These are phyloP conservation scores for Arachis hypogaea DNA, from an alignment of 306 rosid species.

Conservation along the genomic window DNA sequence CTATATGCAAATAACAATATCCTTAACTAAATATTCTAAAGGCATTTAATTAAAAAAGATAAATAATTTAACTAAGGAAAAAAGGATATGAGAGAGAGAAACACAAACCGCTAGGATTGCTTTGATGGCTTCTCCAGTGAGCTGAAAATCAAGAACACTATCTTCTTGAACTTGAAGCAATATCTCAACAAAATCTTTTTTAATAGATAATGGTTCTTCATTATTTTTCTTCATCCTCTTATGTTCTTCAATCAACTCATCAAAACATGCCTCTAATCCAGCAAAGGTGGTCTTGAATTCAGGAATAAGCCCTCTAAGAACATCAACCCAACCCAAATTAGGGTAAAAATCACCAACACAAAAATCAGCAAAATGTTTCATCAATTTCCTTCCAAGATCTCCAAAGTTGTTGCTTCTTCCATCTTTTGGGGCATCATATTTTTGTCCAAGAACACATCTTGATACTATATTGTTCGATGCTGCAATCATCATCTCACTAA, in stretches of 20 bases:
- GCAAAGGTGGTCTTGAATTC: constrained; percentile 16
- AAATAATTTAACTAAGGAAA: no score
- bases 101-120: constrained; percentile 26
- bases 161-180: constrained; percentile 43
- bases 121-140: constrained; percentile 31
- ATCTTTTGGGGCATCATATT: constrained; percentile 2
- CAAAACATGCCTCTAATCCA: constrained; percentile 39
- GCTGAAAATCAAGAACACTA: constrained; percentile 24
- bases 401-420: background rate
- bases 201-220: background rate
- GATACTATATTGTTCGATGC: constrained; percentile 32
- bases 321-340: constrained; percentile 48
- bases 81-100: background rate
- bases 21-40: no score
- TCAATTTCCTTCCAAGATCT: background rate
- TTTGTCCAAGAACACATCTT: constrained; percentile 43
- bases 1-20: no score
- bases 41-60: no score
- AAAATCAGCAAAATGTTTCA: background rate
- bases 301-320: constrained; percentile 28
- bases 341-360: constrained; percentile 48
- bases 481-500: constrained; percentile 36
- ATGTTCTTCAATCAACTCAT: constrained; percentile 40
- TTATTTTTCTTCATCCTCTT: background rate
- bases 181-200: constrained; percentile 42